Evolutionary conservation across 2,329 filamentous ascomycete species (phyloP).

Genomic region (Monosporascus ibericus): DNA sequence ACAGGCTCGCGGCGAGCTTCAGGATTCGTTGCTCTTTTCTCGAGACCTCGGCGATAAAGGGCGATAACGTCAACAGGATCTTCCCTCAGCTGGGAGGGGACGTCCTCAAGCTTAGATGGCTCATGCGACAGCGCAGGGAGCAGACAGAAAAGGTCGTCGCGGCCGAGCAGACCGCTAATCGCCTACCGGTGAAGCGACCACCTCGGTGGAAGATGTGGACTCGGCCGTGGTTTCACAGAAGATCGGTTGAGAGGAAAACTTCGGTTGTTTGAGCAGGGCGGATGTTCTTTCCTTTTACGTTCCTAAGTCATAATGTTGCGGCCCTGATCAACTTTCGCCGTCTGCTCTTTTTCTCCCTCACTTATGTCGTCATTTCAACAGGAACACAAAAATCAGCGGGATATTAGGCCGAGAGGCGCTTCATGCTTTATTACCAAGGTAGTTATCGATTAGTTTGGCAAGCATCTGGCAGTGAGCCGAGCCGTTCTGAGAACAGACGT

Average conservation of each 20-base stretch:
- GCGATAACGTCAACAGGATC: slow-evolving; percentile 28
- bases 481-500: no score
- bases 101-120: slow-evolving; percentile 24
- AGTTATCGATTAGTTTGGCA: no score
- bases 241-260: slow-evolving; percentile 7
- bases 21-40: slow-evolving; percentile 19
- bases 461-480: no score
- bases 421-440: no score
- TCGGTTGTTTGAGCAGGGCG: not conserved
- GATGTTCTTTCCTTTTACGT: no score
- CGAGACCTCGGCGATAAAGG: slow-evolving; percentile 30
- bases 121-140: slow-evolving; percentile 18
- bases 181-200: slow-evolving; percentile 7
- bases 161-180: not conserved
- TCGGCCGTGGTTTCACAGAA: slow-evolving; percentile 13
- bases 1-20: slow-evolving; percentile 17
- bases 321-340: no score
- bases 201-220: slow-evolving; percentile 16
- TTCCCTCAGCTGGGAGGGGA: slow-evolving; percentile 29
- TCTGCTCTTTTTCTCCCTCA: no score
- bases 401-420: no score
- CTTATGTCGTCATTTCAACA: no score
- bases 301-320: not conserved
- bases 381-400: no score
- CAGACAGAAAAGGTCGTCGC: slow-evolving; percentile 8